These are phyloP conservation scores for Sclerotinia borealis DNA, from an alignment of 2,329 filamentous ascomycete species.

Conservation along the genomic window DNA sequence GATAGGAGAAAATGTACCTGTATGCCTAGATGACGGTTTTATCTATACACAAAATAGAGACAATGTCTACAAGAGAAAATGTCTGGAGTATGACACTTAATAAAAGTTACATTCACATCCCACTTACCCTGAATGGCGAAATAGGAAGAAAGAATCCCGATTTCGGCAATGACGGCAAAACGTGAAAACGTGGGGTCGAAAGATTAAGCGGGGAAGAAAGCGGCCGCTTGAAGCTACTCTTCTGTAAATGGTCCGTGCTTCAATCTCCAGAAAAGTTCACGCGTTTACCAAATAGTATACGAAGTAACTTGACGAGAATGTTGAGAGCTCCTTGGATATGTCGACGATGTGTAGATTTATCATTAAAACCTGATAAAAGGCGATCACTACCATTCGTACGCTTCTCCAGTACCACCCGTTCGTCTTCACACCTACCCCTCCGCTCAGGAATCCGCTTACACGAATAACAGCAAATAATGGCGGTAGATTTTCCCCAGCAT, in stretches of 20 bases:
- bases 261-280: slow-evolving; percentile 8
- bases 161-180: not conserved
- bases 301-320: slow-evolving; percentile 25
- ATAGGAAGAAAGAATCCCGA: not conserved
- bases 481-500: slow-evolving; percentile 40
- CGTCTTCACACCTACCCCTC: slow-evolving; percentile 16
- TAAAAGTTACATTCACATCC: not conserved
- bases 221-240: not conserved
- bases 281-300: slow-evolving; percentile 1
- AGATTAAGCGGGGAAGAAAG: not conserved
- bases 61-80: not conserved
- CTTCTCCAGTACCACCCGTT: slow-evolving; percentile 41
- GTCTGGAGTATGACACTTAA: not conserved
- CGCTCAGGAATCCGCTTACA: slow-evolving; percentile 16
- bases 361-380: slow-evolving; percentile 23
- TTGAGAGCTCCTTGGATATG: slow-evolving; percentile 46
- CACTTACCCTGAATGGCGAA: not conserved
- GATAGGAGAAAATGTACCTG: not conserved
- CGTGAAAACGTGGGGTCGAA: slow-evolving; percentile 10
- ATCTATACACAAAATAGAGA: not conserved
- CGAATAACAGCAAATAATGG: slow-evolving; percentile 24
- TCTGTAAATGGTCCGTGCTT: not conserved
- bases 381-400: slow-evolving; percentile 29
- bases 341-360: slow-evolving; percentile 41
- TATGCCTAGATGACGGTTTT: not conserved